Base-by-base conservation (phyloP, 495 filamentous ascomycete species). In the Aspergillus nidulans region DNA sequence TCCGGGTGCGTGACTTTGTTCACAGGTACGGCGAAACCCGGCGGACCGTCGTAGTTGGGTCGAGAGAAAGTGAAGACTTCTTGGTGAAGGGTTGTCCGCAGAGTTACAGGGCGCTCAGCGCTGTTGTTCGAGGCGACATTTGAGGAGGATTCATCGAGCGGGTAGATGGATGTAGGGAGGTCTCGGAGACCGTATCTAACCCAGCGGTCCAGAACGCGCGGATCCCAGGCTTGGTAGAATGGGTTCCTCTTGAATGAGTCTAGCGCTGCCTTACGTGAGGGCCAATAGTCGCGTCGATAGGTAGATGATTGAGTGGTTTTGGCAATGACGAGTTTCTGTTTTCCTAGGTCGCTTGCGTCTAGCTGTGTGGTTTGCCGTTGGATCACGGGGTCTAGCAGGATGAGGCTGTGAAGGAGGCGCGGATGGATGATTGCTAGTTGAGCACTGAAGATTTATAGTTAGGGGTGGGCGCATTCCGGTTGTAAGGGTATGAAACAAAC, bases 321-420 rank as follows among this genome's bases (percentile, higher is more conserved):
- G 53, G 68, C 63, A 36, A 75, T 70, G 32, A 57, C 25, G 15
- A 56, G 50, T 40, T 64, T 64, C 26, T 63, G 65, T 8, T 61
- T 55, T 19, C 52, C 49, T 6, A 66, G 54, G 28, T 59, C 61
- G 19, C 55, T 43, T 41, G 57, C 20, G 59, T 74, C 72, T 4
- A 72, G 60, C 60, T 67, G 69, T 50, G 76, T 77, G 32, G 69
- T 66, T 64, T 78, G 72, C 32, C 67, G 70, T 60, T 87, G 82
- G 49, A 92, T 80, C 28, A 89, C 84, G 5, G 92, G 91, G 67
- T 97, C 92, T 1, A 97, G 72, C 6, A 95, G 79, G 44, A 95
- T 76, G 6, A 96, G 63, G 2, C 84, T 83, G 48, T 85, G 79
- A 55, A 97, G 78, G 9, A 97, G 82, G 4, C 91, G 84, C 8